Conservation (phyloP, 2,329 filamentous ascomycete species). For the Dendrostoma leiphaemia region DNA sequence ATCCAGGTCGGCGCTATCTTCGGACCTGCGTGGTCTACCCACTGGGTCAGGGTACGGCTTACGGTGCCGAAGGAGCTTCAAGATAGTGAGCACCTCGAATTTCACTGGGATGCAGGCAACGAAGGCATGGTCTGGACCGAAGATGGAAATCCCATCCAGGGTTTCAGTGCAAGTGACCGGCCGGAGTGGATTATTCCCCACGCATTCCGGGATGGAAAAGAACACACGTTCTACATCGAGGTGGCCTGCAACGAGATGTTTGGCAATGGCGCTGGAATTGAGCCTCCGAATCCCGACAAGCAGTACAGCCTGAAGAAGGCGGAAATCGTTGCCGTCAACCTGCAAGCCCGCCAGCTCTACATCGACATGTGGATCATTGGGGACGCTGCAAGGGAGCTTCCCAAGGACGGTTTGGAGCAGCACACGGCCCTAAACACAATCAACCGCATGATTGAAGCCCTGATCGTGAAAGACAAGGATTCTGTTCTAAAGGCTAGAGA, state of each 20-base stretch:
- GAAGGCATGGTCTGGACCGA: conserved; percentile 94
- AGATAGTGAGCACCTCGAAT: conserved; percentile 80
- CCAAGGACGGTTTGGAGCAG: conserved; percentile 81
- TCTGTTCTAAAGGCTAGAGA: conserved; percentile 77
- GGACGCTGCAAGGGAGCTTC: conserved; percentile 90
- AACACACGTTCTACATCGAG: conserved; percentile 91
- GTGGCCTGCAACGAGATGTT: conserved; percentile 99
- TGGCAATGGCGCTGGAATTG: conserved; percentile 84
- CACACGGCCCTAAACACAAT: conserved; percentile 81
- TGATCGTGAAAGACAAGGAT: conserved; percentile 75
- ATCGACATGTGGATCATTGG: conserved; percentile 96
- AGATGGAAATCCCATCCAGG: conserved; percentile 86
- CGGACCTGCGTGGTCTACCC: conserved; percentile 94
- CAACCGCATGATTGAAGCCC: conserved; percentile 87
- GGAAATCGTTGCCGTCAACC: conserved; percentile 85
- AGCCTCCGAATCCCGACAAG: conserved; percentile 82
- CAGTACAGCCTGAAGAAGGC: conserved; percentile 75
- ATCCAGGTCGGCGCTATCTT: conserved; percentile 77
- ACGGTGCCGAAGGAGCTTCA: conserved; percentile 71
- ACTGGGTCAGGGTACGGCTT: conserved; percentile 89
- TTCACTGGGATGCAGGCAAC: conserved; percentile 94
- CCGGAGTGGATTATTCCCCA: conserved; percentile 89
- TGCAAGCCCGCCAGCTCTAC: conserved; percentile 76
- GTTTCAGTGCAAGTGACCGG: conserved; percentile 85
- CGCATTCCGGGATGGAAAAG: conserved; percentile 76